A percentile compares a stretch with the other conserved stretches of the same genome.
These are phyloP conservation scores for Incumbomyces delicatus DNA, from an alignment of 2,329 filamentous ascomycete genomes.

Conservation along the genomic window DNA sequence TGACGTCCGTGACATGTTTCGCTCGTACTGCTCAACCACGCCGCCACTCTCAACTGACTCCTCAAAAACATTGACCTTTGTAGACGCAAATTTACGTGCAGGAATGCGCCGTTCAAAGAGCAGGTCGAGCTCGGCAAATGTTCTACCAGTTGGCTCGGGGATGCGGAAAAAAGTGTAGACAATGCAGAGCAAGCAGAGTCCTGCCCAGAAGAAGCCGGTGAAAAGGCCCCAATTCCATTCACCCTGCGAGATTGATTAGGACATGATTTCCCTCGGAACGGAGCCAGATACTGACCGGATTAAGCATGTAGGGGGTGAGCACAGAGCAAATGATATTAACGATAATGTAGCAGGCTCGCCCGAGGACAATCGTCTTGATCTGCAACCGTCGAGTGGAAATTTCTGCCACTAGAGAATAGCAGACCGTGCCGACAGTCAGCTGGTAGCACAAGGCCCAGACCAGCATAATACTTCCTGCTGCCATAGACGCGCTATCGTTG, in stretches of 20 bases:
- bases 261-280: background rate
- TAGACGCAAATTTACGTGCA: conserved; percentile 61
- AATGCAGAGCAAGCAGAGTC: conserved; percentile 69
- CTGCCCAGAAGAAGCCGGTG: conserved; percentile 80
- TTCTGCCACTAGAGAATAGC: conserved; percentile 80
- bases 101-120: conserved; percentile 66
- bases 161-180: conserved; percentile 73
- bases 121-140: conserved; percentile 77
- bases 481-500: conserved; percentile 53
- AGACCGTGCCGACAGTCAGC: conserved; percentile 77
- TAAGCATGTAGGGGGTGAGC: conserved; percentile 80
- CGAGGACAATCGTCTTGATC: conserved; percentile 85
- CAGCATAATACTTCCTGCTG: conserved; percentile 78
- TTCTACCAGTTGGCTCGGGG: conserved; percentile 68
- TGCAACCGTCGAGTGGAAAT: conserved; percentile 72
- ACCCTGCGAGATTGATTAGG: conserved; percentile 37
- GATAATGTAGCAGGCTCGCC: conserved; percentile 70
- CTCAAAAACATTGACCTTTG: conserved; percentile 47
- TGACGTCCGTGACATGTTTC: conserved; percentile 6
- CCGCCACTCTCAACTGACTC: conserved; percentile 22
- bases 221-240: conserved; percentile 85
- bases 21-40: conserved; percentile 8
- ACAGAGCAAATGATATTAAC: conserved; percentile 73
- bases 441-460: conserved; percentile 77
- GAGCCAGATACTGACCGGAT: conserved; percentile 43